These are phyloP conservation scores for Hordeum marinum DNA, from an alignment of 176 grass and related monocot genomes.

Conservation along the genomic window DNA sequence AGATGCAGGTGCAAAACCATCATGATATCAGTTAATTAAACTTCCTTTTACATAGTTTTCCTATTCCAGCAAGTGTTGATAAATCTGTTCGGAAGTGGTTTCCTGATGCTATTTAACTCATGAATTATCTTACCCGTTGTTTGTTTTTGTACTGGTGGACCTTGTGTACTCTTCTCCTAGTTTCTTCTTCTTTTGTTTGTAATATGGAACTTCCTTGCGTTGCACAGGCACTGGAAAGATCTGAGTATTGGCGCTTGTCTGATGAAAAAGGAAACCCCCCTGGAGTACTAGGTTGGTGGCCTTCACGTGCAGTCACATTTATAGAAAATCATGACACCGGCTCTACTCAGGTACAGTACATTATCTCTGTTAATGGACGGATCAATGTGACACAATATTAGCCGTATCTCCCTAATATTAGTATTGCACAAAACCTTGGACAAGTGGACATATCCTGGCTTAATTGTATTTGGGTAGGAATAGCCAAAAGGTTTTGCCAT, in stretches of 20 bases:
- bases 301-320: constrained; percentile 96
- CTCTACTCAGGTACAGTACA: constrained; percentile 77
- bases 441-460: not conserved
- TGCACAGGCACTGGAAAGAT: constrained; percentile 77
- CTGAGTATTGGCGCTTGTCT: constrained; percentile 91
- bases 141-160: not conserved
- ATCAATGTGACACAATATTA: not conserved
- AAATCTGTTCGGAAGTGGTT: constrained; percentile 20
- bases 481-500: not conserved
- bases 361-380: not conserved
- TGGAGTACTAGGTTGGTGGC: constrained; percentile 95
- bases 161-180: not conserved
- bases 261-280: constrained; percentile 85
- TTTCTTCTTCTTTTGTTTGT: constrained; percentile 18
- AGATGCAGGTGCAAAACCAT: not conserved
- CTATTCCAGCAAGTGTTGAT: not conserved
- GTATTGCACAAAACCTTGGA: not conserved
- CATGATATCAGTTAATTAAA: not conserved
- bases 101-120: constrained; percentile 4
- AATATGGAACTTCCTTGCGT: constrained; percentile 29
- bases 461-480: constrained; percentile 4
- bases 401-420: not conserved
- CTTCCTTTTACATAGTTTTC: constrained; percentile 17
- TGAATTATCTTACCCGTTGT: not conserved
- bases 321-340: constrained; percentile 99